A percentile compares a stretch with the other conserved stretches of the same genome.
phyloP scores from a whole-genome alignment of 163 green algal species.

The Chlorella variabilis region DNA sequence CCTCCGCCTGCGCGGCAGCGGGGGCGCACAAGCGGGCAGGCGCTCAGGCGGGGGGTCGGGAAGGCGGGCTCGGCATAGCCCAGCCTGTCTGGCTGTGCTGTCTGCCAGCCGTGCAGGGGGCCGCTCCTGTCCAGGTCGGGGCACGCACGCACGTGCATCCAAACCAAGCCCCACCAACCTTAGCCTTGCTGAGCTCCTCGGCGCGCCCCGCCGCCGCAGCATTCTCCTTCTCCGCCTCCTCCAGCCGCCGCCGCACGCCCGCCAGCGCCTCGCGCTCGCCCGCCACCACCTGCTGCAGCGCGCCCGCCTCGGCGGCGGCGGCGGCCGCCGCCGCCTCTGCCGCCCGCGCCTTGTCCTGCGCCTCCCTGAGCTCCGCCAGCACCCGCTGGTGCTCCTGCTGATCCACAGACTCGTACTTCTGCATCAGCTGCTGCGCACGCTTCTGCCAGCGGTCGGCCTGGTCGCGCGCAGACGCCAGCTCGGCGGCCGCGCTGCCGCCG shows the following conservation, averaged over 20 bases:
- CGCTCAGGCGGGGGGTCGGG: not conserved
- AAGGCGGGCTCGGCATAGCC: too few relatives aligned
- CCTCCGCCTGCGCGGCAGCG: constrained; percentile 38
- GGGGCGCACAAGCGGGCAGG: not conserved
- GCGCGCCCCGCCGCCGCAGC: not conserved
- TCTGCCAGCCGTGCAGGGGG: too few relatives aligned
- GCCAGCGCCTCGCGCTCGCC: not conserved
- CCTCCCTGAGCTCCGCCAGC: constrained; percentile 38
- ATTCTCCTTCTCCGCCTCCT: constrained; percentile 34
- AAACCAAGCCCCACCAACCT: not conserved
- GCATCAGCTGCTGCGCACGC: constrained; percentile 63
- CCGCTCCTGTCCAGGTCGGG: too few relatives aligned
- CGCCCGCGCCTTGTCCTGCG: not conserved
- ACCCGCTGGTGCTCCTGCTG: constrained; percentile 67
- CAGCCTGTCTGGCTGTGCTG: too few relatives aligned
- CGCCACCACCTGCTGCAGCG: constrained; percentile 18
- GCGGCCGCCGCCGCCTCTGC: not conserved
- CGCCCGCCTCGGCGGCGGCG: not conserved
- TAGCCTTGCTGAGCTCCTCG: constrained; percentile 28
- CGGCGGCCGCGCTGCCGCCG: constrained; percentile 33
- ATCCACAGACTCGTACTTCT: constrained; percentile 71
- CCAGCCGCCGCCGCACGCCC: not conserved
- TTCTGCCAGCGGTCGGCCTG: constrained; percentile 62
- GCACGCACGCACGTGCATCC: not conserved
- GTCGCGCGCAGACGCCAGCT: constrained; percentile 45